phyloP scores from a whole-genome alignment of 192 early-diverging fungal genomes.

The Backusella morwellensis region DNA sequence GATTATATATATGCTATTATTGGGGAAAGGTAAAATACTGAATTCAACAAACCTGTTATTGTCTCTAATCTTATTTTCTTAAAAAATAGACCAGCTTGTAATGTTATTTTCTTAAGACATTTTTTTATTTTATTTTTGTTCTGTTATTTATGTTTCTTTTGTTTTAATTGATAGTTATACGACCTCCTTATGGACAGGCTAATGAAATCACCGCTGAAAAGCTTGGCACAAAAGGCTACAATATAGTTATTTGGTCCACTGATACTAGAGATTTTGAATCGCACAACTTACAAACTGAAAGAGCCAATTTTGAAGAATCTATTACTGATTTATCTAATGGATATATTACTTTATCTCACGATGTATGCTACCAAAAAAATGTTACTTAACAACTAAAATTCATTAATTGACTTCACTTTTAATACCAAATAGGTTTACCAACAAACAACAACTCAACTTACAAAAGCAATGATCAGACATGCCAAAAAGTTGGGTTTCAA shows the following conservation, averaged over 20 bases:
- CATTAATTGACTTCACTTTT: not conserved
- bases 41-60: not conserved
- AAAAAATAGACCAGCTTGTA: constrained; percentile 29
- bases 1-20: not conserved
- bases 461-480: not conserved
- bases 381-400: no score
- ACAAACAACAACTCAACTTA: constrained; percentile 12
- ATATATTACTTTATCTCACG: constrained; percentile 41
- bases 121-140: not conserved
- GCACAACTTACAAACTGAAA: constrained; percentile 15
- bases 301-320: constrained; percentile 16
- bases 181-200: constrained; percentile 41
- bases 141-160: not conserved
- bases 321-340: constrained; percentile 15
- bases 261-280: constrained; percentile 40
- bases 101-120: not conserved
- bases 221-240: constrained; percentile 29
- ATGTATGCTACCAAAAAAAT: constrained; percentile 15
- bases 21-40: constrained; percentile 12
- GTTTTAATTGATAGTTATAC: constrained; percentile 27
- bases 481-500: constrained; percentile 6
- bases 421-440: constrained; percentile 8
- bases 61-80: not conserved
- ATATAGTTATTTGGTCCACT: constrained; percentile 39
- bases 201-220: constrained; percentile 19